Evolutionary conservation across 2,329 filamentous ascomycete species (phyloP).

Genomic region (Beauveria australis): DNA sequence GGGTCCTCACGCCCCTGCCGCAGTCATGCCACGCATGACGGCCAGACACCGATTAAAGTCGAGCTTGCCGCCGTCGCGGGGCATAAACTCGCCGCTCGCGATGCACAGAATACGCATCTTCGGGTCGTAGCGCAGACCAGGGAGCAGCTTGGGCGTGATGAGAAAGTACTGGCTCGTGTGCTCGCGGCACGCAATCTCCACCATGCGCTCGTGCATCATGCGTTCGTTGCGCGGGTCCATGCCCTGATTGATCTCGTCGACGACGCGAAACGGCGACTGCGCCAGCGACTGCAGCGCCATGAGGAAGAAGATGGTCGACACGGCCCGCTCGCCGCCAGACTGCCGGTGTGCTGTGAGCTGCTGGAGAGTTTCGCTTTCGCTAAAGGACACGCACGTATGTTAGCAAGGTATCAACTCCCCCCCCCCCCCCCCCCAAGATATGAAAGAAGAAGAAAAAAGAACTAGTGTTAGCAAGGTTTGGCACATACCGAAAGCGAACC

Average conservation of each 20-base stretch:
- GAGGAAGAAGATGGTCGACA: conserved; percentile 97
- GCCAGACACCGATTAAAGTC: conserved; percentile 40
- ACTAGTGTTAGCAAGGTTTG: neutral
- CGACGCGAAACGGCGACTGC: conserved; percentile 90
- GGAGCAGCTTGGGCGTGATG: conserved; percentile 91
- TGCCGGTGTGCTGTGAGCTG: conserved; percentile 86
- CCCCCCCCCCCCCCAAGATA: too few relatives aligned
- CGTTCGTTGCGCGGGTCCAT: conserved; percentile 99
- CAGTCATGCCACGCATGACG: conserved; percentile 32
- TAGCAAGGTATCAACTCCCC: conserved; percentile 5
- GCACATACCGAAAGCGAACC: conserved; percentile 79
- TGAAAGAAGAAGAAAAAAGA: neutral
- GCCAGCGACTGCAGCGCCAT: conserved; percentile 95
- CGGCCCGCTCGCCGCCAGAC: conserved; percentile 90
- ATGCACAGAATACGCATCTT: conserved; percentile 95
- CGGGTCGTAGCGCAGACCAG: conserved; percentile 73
- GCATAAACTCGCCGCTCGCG: conserved; percentile 73
- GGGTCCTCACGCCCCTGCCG: neutral
- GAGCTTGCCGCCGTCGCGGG: conserved; percentile 41
- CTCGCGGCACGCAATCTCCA: conserved; percentile 87
- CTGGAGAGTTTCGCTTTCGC: conserved; percentile 73
- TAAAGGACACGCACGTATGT: conserved; percentile 21
- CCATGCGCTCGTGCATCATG: conserved; percentile 96
- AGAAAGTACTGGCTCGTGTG: conserved; percentile 85
- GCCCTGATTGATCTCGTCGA: conserved; percentile 98